Percentiles rank a stretch among this genome's conserved stretches.
These are phyloP conservation scores for Ceratobasidium sp. DNA, from an alignment of 1,284 basidiomycete species.

Conservation along the genomic window DNA sequence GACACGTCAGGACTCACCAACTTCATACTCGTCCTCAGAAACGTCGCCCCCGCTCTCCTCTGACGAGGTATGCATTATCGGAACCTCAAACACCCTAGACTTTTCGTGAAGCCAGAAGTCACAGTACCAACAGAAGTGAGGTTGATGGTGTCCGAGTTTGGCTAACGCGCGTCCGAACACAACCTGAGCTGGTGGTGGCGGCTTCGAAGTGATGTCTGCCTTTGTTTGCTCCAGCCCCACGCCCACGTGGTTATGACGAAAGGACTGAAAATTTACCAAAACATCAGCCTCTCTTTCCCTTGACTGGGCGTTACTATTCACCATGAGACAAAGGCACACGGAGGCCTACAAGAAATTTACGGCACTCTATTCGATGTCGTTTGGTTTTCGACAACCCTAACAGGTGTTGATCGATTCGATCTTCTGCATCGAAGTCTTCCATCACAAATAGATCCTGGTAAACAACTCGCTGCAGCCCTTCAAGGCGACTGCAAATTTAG, in stretches of 20 bases:
- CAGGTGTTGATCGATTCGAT: conserved; percentile 90
- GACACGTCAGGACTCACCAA: conserved; percentile 15
- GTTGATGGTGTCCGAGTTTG: no score
- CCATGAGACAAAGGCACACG: conserved; percentile 91
- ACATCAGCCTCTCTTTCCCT: not conserved
- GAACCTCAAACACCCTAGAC: not conserved
- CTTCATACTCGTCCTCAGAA: conserved; percentile 40
- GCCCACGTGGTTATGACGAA: conserved; percentile 28
- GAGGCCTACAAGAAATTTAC: conserved; percentile 93
- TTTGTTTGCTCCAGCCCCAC: not conserved
- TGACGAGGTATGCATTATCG: not conserved
- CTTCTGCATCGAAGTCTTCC: conserved; percentile 76
- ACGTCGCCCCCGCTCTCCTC: not conserved
- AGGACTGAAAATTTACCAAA: conserved; percentile 17
- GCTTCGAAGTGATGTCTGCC: not conserved
- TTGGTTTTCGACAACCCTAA: conserved; percentile 91
- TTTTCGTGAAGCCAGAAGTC: not conserved
- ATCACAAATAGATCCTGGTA: conserved; percentile 78
- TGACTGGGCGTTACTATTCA: not conserved
- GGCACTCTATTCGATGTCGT: conserved; percentile 83
- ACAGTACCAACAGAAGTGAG: not conserved
- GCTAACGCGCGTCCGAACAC: no score
- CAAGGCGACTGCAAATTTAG: conserved; percentile 90
- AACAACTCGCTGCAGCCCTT: conserved; percentile 77
- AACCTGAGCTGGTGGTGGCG: not conserved